Percentiles rank a stretch among this genome's conserved stretches.
These are phyloP conservation scores for Nannizzia gypsea DNA, from an alignment of 2,329 filamentous ascomycete species.

Conservation along the genomic window DNA sequence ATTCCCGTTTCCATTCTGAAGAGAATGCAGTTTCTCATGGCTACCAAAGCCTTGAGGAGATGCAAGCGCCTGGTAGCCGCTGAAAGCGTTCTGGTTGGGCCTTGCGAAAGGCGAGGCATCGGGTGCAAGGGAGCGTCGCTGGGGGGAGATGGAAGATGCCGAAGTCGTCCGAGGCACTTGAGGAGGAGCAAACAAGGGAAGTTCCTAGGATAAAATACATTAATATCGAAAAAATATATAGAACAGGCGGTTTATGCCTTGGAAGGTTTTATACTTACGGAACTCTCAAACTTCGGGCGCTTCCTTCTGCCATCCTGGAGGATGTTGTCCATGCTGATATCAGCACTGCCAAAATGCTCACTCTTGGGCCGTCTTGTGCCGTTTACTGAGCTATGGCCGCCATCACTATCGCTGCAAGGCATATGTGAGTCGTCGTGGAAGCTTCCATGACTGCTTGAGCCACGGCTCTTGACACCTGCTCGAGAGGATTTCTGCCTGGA, in stretches of 20 bases:
- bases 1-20: constrained; percentile 20
- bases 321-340: constrained; percentile 97
- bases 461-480: constrained; percentile 55
- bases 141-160: constrained; percentile 92
- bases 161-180: constrained; percentile 91
- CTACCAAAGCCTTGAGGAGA: constrained; percentile 70
- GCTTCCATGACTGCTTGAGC: constrained; percentile 47
- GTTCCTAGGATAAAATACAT: constrained; percentile 51
- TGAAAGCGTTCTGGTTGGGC: constrained; percentile 66
- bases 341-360: constrained; percentile 82
- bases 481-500: constrained; percentile 65
- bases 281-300: constrained; percentile 89
- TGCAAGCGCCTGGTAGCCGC: constrained; percentile 63
- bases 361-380: constrained; percentile 62
- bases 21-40: constrained; percentile 31
- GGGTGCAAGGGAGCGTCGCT: constrained; percentile 65
- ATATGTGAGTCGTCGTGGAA: constrained; percentile 58
- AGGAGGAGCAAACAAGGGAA: constrained; percentile 86
- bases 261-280: constrained; percentile 52
- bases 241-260: not conserved
- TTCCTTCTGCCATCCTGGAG: constrained; percentile 93
- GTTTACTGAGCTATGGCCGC: constrained; percentile 59
- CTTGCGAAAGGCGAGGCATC: constrained; percentile 62
- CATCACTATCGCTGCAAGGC: constrained; percentile 80
- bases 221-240: not conserved